These are phyloP conservation scores for Salmacisia buchloeana DNA, from an alignment of 1,284 basidiomycete species.

Conservation along the genomic window DNA sequence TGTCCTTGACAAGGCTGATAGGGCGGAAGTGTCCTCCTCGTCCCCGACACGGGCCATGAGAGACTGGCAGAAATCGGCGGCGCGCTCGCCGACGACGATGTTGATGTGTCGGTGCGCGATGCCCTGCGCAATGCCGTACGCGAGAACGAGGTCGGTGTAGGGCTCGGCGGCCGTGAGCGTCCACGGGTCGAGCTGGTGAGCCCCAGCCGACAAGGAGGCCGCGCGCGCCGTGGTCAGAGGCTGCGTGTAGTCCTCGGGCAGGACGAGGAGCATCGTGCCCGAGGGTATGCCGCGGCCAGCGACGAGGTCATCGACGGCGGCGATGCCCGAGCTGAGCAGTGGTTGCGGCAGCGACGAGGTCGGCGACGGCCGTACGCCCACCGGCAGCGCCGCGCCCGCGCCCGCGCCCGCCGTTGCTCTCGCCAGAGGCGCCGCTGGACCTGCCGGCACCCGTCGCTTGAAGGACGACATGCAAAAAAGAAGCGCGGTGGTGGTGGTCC, in stretches of 20 bases:
- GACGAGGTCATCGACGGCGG: constrained; percentile 90
- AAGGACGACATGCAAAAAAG: constrained; percentile 73
- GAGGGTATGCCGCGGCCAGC: constrained; percentile 80
- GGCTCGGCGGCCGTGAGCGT: constrained; percentile 51
- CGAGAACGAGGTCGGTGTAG: constrained; percentile 77
- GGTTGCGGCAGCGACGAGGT: constrained; percentile 59
- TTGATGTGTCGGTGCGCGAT: constrained; percentile 66
- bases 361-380: constrained; percentile 64
- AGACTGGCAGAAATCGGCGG: constrained; percentile 50
- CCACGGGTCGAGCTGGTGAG: not conserved
- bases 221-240: no score
- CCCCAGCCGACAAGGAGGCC: constrained; percentile 51
- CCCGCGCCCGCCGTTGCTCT: not conserved
- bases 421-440: not conserved
- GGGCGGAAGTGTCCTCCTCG: constrained; percentile 13
- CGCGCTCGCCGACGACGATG: constrained; percentile 60
- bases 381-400: constrained; percentile 51
- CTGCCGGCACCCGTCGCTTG: constrained; percentile 61
- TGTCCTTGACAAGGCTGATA: no score
- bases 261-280: constrained; percentile 66
- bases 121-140: constrained; percentile 83
- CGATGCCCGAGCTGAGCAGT: constrained; percentile 78
- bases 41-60: constrained; percentile 40
- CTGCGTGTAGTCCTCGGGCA: constrained; percentile 52
- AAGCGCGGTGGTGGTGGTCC: no score